phyloP scores from a whole-genome alignment of 2,329 filamentous ascomycete genomes.

The Amphichorda felina region DNA sequence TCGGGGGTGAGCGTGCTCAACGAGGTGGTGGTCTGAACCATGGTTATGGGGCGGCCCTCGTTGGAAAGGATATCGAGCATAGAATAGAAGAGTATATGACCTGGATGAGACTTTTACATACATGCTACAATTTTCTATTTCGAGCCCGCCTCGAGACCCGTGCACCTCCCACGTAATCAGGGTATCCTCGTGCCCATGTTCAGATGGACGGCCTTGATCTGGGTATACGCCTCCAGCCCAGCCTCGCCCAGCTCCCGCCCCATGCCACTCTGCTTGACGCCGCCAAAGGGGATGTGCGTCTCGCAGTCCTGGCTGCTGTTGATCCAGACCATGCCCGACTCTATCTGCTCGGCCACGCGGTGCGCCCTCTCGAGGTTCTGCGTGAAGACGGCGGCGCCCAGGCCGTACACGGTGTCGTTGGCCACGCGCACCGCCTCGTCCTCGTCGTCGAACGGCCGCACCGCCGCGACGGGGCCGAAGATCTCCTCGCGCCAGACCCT shows the following conservation, averaged over 20 bases:
- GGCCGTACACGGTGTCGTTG: slow-evolving; percentile 33
- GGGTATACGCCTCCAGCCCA: slow-evolving; percentile 23
- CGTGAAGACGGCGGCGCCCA: slow-evolving; percentile 41
- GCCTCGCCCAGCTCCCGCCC: slow-evolving; percentile 35
- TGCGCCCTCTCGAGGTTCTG: slow-evolving; percentile 29
- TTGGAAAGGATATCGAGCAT: too few species aligned
- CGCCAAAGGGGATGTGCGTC: slow-evolving; percentile 16
- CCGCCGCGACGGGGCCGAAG: slow-evolving; percentile 13
- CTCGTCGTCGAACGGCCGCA: slow-evolving; percentile 9
- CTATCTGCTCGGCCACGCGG: slow-evolving; percentile 30
- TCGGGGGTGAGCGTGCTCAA: too few species aligned
- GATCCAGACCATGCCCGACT: slow-evolving; percentile 32
- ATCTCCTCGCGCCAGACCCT: slow-evolving; percentile 12
- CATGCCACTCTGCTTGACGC: slow-evolving; percentile 49
- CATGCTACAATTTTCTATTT: too few species aligned
- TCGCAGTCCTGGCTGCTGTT: slow-evolving; percentile 15
- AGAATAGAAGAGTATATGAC: too few species aligned
- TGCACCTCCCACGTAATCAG: too few species aligned
- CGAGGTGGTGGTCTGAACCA: too few species aligned
- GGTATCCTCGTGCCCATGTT: slow-evolving; percentile 10
- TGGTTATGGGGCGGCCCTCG: too few species aligned
- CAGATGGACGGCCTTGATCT: slow-evolving; percentile 20
- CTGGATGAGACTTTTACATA: too few species aligned
- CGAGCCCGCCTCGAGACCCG: too few species aligned
- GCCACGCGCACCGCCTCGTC: slow-evolving; percentile 11